These are phyloP conservation scores for Colletotrichum simmondsii DNA, from an alignment of 2,329 filamentous ascomycete genomes.

Conservation along the genomic window DNA sequence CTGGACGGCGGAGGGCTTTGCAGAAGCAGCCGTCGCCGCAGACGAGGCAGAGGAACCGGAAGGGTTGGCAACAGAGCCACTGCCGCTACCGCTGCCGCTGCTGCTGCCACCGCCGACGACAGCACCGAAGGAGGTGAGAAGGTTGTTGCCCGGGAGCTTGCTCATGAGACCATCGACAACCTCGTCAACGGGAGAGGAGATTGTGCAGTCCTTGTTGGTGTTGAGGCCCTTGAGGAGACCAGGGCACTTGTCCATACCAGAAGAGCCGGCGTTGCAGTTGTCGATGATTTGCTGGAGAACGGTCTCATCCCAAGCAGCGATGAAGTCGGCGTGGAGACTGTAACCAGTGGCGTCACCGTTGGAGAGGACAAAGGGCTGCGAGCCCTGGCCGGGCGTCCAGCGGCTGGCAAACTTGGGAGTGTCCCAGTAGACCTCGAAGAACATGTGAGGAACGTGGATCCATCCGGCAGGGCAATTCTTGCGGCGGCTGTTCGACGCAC, in stretches of 20 bases:
- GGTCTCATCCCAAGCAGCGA: slow-evolving; percentile 76
- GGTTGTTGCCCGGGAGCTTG: slow-evolving; percentile 66
- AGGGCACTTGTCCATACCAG: slow-evolving; percentile 72
- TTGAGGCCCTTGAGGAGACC: slow-evolving; percentile 65
- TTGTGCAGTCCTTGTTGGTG: slow-evolving; percentile 60
- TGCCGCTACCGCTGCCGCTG: slow-evolving; percentile 6
- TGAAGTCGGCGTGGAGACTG: slow-evolving; percentile 77
- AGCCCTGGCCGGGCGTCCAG: slow-evolving; percentile 65
- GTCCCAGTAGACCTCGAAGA: slow-evolving; percentile 71
- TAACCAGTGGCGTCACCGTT: slow-evolving; percentile 78
- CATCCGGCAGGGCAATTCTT: slow-evolving; percentile 65
- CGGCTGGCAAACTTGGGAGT: slow-evolving; percentile 62
- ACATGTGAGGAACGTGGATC: slow-evolving; percentile 66
- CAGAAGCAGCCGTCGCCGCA: not conserved
- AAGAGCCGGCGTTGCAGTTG: slow-evolving; percentile 69
- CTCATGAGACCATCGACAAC: slow-evolving; percentile 54
- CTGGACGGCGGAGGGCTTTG: slow-evolving; percentile 4
- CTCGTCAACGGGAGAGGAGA: slow-evolving; percentile 59
- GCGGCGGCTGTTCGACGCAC: slow-evolving; percentile 57
- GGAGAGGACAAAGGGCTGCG: slow-evolving; percentile 74
- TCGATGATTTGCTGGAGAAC: slow-evolving; percentile 75
- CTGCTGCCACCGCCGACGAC: slow-evolving; percentile 3
- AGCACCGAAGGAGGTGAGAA: slow-evolving; percentile 54
- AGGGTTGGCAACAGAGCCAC: slow-evolving; percentile 21
- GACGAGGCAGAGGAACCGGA: not conserved